Percentiles rank a stretch among this genome's conserved stretches.
phyloP scores from a whole-genome alignment of 1,139 yeast genomes.

The Suzukiozyma palmioleophila region DNA sequence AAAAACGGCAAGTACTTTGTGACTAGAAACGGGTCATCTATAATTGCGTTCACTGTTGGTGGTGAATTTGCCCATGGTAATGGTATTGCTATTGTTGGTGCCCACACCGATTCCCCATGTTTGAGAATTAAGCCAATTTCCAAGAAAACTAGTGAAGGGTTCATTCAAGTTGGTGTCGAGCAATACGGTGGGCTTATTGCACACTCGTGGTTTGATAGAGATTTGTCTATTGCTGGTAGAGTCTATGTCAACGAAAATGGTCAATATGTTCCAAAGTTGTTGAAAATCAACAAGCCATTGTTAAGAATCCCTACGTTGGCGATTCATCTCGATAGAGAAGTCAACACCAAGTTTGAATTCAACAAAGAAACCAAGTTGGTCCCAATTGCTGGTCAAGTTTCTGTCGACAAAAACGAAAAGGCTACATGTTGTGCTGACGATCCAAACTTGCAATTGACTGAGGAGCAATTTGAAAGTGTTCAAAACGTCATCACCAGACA shows the following conservation, averaged over 20 bases:
- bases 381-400: slow-evolving; percentile 79
- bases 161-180: slow-evolving; percentile 88
- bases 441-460: slow-evolving; percentile 39
- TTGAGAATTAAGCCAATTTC: slow-evolving; percentile 89
- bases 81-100: slow-evolving; percentile 86
- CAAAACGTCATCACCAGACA: slow-evolving; percentile 70
- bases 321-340: slow-evolving; percentile 81
- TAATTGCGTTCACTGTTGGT: slow-evolving; percentile 85
- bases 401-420: slow-evolving; percentile 27
- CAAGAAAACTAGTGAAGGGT: slow-evolving; percentile 67
- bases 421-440: slow-evolving; percentile 40
- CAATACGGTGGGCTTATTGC: slow-evolving; percentile 95
- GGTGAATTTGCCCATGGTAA: slow-evolving; percentile 71
- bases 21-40: slow-evolving; percentile 82
- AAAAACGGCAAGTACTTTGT: slow-evolving; percentile 69
- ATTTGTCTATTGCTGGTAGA: slow-evolving; percentile 86
- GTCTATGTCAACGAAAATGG: slow-evolving; percentile 55
- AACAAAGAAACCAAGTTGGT: slow-evolving; percentile 82
- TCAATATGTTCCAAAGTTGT: slow-evolving; percentile 57
- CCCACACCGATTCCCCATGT: slow-evolving; percentile 95
- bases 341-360: slow-evolving; percentile 76
- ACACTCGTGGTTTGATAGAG: slow-evolving; percentile 91
- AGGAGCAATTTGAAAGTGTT: slow-evolving; percentile 61
- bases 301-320: slow-evolving; percentile 93
- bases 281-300: slow-evolving; percentile 79